Evolutionary conservation across 2,329 filamentous ascomycete genomes (phyloP), one percentile per base, ranked within the genome.

Genomic region (Colletotrichum graminicola): DNA sequence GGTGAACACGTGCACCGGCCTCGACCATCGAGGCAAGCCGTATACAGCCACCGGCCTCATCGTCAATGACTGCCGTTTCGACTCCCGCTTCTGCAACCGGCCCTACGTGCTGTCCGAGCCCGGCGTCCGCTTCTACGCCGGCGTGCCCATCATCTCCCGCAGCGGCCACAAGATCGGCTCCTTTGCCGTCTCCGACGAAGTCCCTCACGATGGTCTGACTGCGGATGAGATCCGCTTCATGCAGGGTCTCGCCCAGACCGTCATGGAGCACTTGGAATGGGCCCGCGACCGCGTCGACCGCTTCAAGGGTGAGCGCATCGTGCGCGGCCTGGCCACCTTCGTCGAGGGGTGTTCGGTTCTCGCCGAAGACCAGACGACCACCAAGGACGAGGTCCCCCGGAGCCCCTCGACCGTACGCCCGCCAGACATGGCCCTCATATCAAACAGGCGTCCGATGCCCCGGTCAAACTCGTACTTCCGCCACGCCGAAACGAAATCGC

Each of bases 211-310:
- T 52, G 86, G 85, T 0, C 75, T 92, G 23, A 80, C 80, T 14
- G 75, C 81, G 0, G 82, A 82, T 11, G 85, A 89, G 61, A 73
- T 86, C 2, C 81, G 84, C 29, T 90, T 89, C 60, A 80, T 92
- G 77, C 83, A 86, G 54, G 88, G 89, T 51, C 83, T 91, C 79
- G 82, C 86, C 0, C 80, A 81, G 23, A 86, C 88, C 5, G 83
- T 90, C 5, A 89, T 90, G 81, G 85, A 89, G 47, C 90, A 92
- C 68, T 78, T 93, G 11, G 89, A 90, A 79, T 87, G 83, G 82
- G 87, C 82, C 55, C 83, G 84, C 73, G 84, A 82, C 72, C 85
- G 80, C 64, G 86, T 83, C 66, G 88, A 85, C 74, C 87, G 85
- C 74, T 85, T 82, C 75, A 84, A 83, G 74, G 87, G 82, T 51